These are phyloP conservation scores for Mycena kentingensis DNA, from an alignment of 768 basidiomycete species.

Conservation along the genomic window DNA sequence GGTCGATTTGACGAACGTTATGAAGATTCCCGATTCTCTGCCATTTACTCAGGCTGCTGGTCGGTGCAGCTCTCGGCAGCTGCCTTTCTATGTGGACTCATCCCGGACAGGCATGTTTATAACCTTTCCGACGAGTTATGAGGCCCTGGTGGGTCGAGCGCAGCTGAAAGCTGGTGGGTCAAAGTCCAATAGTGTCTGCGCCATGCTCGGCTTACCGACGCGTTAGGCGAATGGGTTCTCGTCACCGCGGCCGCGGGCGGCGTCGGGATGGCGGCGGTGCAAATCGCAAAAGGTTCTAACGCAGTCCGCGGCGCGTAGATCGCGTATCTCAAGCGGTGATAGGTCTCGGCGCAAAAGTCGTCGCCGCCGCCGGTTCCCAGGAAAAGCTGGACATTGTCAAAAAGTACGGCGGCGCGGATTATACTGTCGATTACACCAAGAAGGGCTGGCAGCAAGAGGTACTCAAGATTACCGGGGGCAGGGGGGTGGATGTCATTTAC, in stretches of 20 bases:
- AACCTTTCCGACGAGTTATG: conserved; percentile 95
- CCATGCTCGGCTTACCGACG: neutral
- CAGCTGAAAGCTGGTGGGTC: conserved; percentile 69
- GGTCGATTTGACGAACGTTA: conserved; percentile 48
- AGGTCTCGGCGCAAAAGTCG: conserved; percentile 92
- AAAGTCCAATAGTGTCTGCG: neutral
- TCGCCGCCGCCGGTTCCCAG: conserved; percentile 84
- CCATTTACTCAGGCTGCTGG: conserved; percentile 86
- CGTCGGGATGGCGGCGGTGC: conserved; percentile 89
- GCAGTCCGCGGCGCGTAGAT: neutral
- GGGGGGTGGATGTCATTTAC: conserved; percentile 84
- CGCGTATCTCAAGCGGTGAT: conserved; percentile 4
- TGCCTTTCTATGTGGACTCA: neutral
- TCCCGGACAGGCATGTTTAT: conserved; percentile 64
- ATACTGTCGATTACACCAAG: conserved; percentile 75
- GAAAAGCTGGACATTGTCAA: conserved; percentile 81
- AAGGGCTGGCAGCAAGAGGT: conserved; percentile 90
- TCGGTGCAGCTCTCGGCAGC: conserved; percentile 32
- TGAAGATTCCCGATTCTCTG: conserved; percentile 74
- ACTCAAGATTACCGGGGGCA: conserved; percentile 75
- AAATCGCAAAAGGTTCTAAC: conserved; percentile 81
- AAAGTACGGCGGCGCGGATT: conserved; percentile 79
- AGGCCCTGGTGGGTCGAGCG: conserved; percentile 85
- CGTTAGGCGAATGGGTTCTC: conserved; percentile 83
- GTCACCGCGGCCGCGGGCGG: conserved; percentile 96